Evolutionary conservation across 1,284 basidiomycete genomes (phyloP).

Genomic region (Somion occarium): DNA sequence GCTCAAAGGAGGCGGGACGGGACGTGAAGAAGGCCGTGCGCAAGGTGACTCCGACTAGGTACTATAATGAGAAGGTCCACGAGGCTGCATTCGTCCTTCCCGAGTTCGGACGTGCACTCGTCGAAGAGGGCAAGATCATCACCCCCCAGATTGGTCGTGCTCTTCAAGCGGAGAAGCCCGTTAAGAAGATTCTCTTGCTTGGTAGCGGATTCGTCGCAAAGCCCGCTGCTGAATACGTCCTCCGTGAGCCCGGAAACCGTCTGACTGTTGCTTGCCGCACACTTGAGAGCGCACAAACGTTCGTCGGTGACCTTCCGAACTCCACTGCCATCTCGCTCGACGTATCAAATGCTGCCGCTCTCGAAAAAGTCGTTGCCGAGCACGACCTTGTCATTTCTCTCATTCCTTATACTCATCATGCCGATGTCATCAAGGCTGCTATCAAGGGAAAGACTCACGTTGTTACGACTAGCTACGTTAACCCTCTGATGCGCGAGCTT

Average conservation of each 20-base stretch:
- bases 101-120: constrained; percentile 79
- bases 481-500: constrained; percentile 85
- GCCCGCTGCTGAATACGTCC: constrained; percentile 92
- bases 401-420: constrained; percentile 95
- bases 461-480: constrained; percentile 95
- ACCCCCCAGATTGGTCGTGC: constrained; percentile 63
- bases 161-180: constrained; percentile 28
- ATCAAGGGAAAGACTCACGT: constrained; percentile 95
- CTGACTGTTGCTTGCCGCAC: constrained; percentile 91
- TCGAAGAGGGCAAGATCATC: constrained; percentile 71
- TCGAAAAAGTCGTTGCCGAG: constrained; percentile 78
- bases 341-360: constrained; percentile 67
- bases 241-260: constrained; percentile 77
- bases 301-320: constrained; percentile 67
- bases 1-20: constrained; percentile 73
- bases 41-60: constrained; percentile 67
- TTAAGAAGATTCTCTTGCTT: constrained; percentile 82
- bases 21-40: constrained; percentile 71
- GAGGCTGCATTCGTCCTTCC: constrained; percentile 85
- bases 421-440: constrained; percentile 89
- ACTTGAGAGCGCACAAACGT: constrained; percentile 63
- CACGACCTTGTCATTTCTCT: constrained; percentile 96
- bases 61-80: constrained; percentile 89
- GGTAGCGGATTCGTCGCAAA: constrained; percentile 95
- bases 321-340: constrained; percentile 81